Evolutionary conservation across 768 basidiomycete genomes (phyloP), one percentile per base, ranked within the genome.

Genomic region (Pleurotus tuoliensis): DNA sequence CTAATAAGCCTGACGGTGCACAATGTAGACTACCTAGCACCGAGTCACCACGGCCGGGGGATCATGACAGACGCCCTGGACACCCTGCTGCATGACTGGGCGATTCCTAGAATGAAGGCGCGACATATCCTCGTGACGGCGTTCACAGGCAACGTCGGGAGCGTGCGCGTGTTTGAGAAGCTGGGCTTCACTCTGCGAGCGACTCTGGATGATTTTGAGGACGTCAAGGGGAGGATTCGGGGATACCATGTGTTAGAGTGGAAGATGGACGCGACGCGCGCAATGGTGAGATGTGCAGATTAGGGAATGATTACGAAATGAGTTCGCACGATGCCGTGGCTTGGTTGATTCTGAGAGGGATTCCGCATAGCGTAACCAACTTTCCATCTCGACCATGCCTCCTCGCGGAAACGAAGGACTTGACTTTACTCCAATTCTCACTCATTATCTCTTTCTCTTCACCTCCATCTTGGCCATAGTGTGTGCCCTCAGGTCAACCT

Each of bases 371-470:
- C 41, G 45, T 40, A 50, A 27, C 55, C 24, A 55, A 30, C 15
- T 20, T 45, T 57, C 50, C 49, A 49, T 51, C 47, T 48, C 58
- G 59, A 63, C 59, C 59, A 76, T 83, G 81, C 79, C 81, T 69
- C 82, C 81, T 61, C 79, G 81, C 63, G 79, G 74, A 65, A 81
- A 72, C 65, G 79, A 79, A 74, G 77, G 89, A n/a, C 81, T 90
- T 62, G 91, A 94, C 72, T 90, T 94, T 56, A 91, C 88, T 1
- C 93, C 91, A 59, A 89, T 96, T 59, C 78, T 93, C 56, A 91
- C 92, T 15, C 93, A 96, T 68, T 94, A 95, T 67, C 80, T 96
- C 66, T 94, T 96, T 67, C 79, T 96, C 24, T 87, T 92, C 67
- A 96, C 94, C 1, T 87, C 87, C 58, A 81, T 94, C 53, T 80